phyloP scores from a whole-genome alignment of 2,329 filamentous ascomycete species.

The Magnaporthiopsis rhizophila region DNA sequence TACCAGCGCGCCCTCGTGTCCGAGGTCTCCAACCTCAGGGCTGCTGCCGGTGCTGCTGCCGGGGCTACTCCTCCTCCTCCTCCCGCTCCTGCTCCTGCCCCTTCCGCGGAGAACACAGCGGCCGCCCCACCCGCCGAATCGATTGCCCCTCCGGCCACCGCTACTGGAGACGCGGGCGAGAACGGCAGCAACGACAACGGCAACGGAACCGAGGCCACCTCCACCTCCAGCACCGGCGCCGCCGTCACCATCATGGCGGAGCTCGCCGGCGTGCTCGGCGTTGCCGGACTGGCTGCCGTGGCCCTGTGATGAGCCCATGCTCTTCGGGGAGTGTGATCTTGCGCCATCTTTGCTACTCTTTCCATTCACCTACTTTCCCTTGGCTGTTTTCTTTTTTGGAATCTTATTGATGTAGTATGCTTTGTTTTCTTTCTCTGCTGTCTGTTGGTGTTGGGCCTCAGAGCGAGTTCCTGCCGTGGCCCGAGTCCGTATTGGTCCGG shows the following conservation, averaged over 20 bases:
- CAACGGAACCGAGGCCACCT: neutral
- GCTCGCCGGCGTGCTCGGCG: slow-evolving; percentile 2
- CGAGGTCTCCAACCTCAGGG: slow-evolving; percentile 3
- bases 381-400: neutral
- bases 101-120: neutral
- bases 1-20: slow-evolving; percentile 8
- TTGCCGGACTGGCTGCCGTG: neutral
- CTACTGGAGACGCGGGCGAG: neutral
- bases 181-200: neutral
- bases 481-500: neutral
- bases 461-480: neutral
- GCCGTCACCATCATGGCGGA: slow-evolving; percentile 4
- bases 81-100: neutral
- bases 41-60: no score
- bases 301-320: neutral
- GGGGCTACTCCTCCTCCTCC: neutral
- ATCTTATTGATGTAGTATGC: neutral
- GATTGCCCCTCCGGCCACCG: neutral
- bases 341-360: neutral
- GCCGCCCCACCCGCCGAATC: neutral
- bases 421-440: neutral
- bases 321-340: no score
- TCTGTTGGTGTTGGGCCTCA: no score
- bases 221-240: slow-evolving; percentile 1
- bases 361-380: neutral